phyloP scores from a whole-genome alignment of 805 yeast genomes.

The Cyberlindnera americana region DNA sequence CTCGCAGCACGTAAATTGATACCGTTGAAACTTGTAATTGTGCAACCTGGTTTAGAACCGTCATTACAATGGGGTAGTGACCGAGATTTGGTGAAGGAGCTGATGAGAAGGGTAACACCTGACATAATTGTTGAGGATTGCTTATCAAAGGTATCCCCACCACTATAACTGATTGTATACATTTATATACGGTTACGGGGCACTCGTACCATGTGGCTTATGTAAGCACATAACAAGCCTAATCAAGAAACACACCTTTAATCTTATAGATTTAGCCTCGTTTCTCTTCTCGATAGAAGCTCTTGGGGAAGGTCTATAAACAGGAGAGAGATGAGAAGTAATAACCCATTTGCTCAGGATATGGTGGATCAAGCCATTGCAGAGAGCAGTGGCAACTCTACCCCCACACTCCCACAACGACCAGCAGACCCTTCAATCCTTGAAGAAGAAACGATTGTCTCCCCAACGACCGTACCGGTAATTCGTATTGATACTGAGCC shows the following conservation, averaged over 20 bases:
- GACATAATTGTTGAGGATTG: conserved; percentile 51
- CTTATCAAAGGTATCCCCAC: conserved; percentile 47
- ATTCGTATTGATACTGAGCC: background rate
- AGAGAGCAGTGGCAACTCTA: background rate
- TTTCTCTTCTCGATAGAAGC: no score
- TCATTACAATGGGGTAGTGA: conserved; percentile 57
- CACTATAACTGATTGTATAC: conserved; percentile 34
- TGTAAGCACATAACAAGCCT: no score
- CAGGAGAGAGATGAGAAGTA: conserved; percentile 2
- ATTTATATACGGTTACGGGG: background rate
- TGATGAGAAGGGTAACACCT: conserved; percentile 43
- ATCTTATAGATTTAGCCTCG: no score
- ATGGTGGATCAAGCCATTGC: conserved; percentile 6
- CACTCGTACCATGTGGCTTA: no score
- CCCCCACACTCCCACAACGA: conserved; percentile 3
- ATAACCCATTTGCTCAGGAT: conserved; percentile 16
- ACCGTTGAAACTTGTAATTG: conserved; percentile 43
- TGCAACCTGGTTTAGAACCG: conserved; percentile 44
- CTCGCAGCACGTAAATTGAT: conserved; percentile 45
- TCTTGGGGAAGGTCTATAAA: background rate
- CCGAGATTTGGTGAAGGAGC: conserved; percentile 34
- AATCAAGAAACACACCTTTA: no score
- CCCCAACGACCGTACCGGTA: background rate
- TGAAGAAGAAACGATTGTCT: background rate
- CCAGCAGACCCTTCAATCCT: conserved; percentile 5